A percentile compares a stretch with the other conserved stretches of the same genome.
Evolutionary conservation across 805 yeast genomes (phyloP).

Genomic region (Ogataea paraovalis): DNA sequence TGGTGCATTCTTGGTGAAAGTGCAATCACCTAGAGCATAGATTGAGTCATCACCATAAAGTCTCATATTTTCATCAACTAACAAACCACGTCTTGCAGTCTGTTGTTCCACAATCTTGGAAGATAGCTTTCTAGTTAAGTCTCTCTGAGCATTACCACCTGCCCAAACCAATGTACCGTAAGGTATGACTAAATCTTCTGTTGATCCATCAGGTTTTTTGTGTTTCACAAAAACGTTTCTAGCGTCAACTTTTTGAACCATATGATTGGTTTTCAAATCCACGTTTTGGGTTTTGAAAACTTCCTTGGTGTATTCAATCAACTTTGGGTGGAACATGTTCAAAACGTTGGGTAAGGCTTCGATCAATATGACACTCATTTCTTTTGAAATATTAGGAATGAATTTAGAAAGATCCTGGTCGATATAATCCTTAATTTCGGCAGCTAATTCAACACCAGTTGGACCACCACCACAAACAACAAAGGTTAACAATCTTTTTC

Average conservation of each 20-base stretch:
- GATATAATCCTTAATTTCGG: constrained; percentile 90
- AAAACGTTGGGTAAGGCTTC: constrained; percentile 91
- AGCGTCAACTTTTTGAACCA: constrained; percentile 81
- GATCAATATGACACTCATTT: constrained; percentile 77
- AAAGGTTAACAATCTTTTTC: constrained; percentile 78
- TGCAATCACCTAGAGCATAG: constrained; percentile 93
- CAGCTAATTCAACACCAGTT: constrained; percentile 97
- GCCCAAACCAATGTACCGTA: constrained; percentile 97
- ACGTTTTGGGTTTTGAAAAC: constrained; percentile 66
- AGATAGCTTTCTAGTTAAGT: constrained; percentile 63
- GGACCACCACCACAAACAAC: constrained; percentile 99
- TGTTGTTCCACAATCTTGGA: constrained; percentile 68
- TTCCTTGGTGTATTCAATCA: constrained; percentile 75
- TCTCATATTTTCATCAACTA: constrained; percentile 76
- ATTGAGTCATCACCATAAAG: constrained; percentile 79
- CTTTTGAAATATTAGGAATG: constrained; percentile 82
- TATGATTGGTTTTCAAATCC: constrained; percentile 74
- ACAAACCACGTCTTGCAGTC: constrained; percentile 85
- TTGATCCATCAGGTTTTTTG: constrained; percentile 63
- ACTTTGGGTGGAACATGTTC: constrained; percentile 63
- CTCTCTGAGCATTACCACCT: constrained; percentile 91
- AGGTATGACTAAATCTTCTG: constrained; percentile 58
- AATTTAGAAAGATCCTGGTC: constrained; percentile 86
- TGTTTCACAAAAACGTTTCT: constrained; percentile 65
- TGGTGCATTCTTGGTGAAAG: constrained; percentile 87